phyloP scores from a whole-genome alignment of 2,329 filamentous ascomycete genomes.

The Fusarium sp. region DNA sequence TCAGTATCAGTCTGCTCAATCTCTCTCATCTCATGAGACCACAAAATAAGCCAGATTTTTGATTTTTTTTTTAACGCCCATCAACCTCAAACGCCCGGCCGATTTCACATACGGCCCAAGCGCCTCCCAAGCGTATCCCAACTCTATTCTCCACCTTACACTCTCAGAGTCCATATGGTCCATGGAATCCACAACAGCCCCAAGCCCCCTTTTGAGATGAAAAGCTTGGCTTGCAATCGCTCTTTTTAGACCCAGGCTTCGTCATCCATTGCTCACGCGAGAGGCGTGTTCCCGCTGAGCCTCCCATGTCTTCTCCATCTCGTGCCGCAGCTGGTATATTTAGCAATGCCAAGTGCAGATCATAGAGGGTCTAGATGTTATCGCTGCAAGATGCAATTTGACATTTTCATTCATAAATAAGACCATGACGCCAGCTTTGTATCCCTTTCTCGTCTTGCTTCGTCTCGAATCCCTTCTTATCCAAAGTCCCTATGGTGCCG shows the following conservation, averaged over 20 bases:
- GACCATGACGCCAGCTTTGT: conserved; percentile 21
- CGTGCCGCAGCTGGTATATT: conserved; percentile 25
- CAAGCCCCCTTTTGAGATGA: conserved; percentile 16
- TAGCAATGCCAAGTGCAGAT: conserved; percentile 39
- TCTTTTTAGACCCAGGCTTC: conserved; percentile 29
- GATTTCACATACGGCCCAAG: conserved; percentile 9
- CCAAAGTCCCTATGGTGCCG: background rate
- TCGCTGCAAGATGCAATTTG: background rate
- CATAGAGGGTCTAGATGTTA: conserved; percentile 7
- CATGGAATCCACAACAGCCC: background rate
- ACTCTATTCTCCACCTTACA: conserved; percentile 20
- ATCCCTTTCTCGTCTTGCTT: conserved; percentile 11
- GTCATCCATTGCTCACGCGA: conserved; percentile 31
- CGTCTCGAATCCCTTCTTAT: conserved; percentile 5
- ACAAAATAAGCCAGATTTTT: background rate
- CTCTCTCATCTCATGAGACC: background rate
- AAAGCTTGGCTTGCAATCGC: conserved; percentile 34
- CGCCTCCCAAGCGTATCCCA: background rate
- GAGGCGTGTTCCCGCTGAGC: conserved; percentile 36
- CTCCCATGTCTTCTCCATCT: conserved; percentile 19
- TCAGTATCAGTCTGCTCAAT: background rate
- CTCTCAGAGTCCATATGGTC: background rate
- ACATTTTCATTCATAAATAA: conserved; percentile 31
- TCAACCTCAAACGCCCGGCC: conserved; percentile 31
- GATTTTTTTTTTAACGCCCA: conserved; percentile 8